These are phyloP conservation scores for Cyclocybe cylindracea DNA, from an alignment of 768 basidiomycete genomes.

Conservation along the genomic window DNA sequence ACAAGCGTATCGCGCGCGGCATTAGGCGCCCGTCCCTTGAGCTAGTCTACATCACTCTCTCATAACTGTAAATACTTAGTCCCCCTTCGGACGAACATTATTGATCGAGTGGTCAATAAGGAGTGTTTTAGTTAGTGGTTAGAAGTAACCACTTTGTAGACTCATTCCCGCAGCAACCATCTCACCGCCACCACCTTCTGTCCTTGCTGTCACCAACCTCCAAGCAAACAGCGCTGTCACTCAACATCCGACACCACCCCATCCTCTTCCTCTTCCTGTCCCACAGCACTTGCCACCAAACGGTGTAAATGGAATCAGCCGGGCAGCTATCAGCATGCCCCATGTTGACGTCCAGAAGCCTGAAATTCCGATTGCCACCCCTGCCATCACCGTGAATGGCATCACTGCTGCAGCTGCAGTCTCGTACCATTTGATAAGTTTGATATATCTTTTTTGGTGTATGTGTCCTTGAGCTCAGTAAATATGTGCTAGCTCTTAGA, in stretches of 20 bases:
- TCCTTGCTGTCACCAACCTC: constrained; percentile 26
- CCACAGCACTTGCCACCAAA: constrained; percentile 35
- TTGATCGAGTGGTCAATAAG: too few relatives aligned
- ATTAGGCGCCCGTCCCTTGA: too few relatives aligned
- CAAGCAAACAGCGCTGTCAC: constrained; percentile 31
- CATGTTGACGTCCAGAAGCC: constrained; percentile 44
- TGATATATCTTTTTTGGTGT: too few relatives aligned
- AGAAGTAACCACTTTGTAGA: too few relatives aligned
- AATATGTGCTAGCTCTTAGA: too few relatives aligned
- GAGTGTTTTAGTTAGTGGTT: too few relatives aligned
- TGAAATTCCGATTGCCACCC: constrained; percentile 23
- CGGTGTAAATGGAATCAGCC: constrained; percentile 33
- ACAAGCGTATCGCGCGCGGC: too few relatives aligned
- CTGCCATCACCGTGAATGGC: constrained; percentile 25
- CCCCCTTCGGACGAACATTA: too few relatives aligned
- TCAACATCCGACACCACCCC: constrained; percentile 38
- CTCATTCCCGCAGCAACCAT: constrained; percentile 65
- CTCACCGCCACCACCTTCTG: constrained; percentile 55
- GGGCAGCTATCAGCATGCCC: constrained; percentile 46
- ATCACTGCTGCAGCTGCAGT: constrained; percentile 11
- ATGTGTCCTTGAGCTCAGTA: too few relatives aligned
- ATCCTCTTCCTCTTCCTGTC: constrained; percentile 30
- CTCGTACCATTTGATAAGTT: too few relatives aligned
- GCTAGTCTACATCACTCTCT: too few relatives aligned
- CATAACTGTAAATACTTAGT: too few relatives aligned